Percentiles rank a stretch among this genome's conserved stretches.
phyloP scores from a whole-genome alignment of 2,329 filamentous ascomycete species.

The Alternaria arborescens region DNA sequence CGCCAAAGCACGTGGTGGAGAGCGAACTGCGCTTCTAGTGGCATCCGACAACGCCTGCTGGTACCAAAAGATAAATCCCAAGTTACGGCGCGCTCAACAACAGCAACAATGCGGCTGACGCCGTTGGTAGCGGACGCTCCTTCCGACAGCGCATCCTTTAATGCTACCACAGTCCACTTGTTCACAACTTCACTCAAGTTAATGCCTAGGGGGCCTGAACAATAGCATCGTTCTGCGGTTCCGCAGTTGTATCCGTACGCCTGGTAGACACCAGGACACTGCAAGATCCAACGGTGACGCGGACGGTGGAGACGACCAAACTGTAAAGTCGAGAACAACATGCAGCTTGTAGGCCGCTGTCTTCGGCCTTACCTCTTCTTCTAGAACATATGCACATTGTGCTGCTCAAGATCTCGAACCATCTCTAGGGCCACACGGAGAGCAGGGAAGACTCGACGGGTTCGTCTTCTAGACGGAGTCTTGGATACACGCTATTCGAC shows the following conservation, averaged over 20 bases:
- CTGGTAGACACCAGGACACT: background rate
- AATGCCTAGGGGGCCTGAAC: background rate
- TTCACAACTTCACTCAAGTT: background rate
- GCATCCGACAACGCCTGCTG: conserved; percentile 26
- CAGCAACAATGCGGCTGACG: conserved; percentile 2
- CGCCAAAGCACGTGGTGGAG: conserved; percentile 27
- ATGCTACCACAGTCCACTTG: background rate
- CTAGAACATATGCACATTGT: conserved; percentile 5
- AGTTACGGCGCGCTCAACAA: conserved; percentile 19
- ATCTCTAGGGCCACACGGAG: conserved; percentile 1
- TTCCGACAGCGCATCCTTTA: background rate
- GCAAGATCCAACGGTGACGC: conserved; percentile 16
- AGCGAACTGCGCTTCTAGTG: conserved; percentile 22
- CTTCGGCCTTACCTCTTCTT: conserved; percentile 4
- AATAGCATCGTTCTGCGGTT: background rate
- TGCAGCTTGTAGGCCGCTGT: conserved; percentile 4
- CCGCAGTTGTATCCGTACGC: conserved; percentile 11
- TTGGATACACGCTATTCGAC: background rate
- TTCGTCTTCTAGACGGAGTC: background rate
- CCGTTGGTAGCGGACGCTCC: conserved; percentile 1
- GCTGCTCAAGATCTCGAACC: conserved; percentile 4
- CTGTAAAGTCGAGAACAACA: conserved; percentile 3
- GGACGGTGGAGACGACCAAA: conserved; percentile 8
- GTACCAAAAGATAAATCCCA: conserved; percentile 1
- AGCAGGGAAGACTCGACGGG: background rate